phyloP scores from a whole-genome alignment of 2,329 filamentous ascomycete species.

The Claviceps arundinis region DNA sequence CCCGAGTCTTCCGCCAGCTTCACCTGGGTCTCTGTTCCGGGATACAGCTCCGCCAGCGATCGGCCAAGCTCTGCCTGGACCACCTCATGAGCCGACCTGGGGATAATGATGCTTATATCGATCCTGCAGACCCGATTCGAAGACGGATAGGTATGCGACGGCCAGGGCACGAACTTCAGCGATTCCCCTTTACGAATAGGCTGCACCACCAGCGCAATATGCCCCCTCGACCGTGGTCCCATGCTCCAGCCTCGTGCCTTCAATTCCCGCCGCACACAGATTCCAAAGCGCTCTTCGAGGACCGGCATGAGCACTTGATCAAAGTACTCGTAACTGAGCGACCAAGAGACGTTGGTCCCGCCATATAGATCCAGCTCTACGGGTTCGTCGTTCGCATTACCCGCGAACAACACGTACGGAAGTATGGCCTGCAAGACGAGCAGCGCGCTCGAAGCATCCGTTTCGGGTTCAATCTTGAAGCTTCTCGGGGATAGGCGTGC shows the following conservation, averaged over 20 bases:
- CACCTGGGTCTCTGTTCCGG: slow-evolving; percentile 30
- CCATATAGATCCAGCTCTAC: slow-evolving; percentile 39
- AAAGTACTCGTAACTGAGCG: slow-evolving; percentile 47
- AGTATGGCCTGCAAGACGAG: slow-evolving; percentile 48
- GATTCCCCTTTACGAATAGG: slow-evolving; percentile 21
- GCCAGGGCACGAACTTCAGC: slow-evolving; percentile 22
- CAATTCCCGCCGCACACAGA: slow-evolving; percentile 32
- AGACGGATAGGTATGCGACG: slow-evolving; percentile 10
- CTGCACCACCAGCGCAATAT: slow-evolving; percentile 28
- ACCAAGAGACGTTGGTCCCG: slow-evolving; percentile 46
- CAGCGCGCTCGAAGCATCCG: slow-evolving; percentile 38
- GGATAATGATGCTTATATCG: slow-evolving; percentile 38
- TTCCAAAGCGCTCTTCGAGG: slow-evolving; percentile 35
- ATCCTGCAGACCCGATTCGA: slow-evolving; percentile 29
- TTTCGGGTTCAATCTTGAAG: slow-evolving; percentile 36
- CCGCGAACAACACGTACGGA: slow-evolving; percentile 43
- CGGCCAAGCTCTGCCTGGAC: slow-evolving; percentile 27
- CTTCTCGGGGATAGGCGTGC: slow-evolving; percentile 26
- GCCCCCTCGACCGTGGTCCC: slow-evolving; percentile 28
- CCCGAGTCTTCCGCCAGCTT: slow-evolving; percentile 36
- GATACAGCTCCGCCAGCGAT: slow-evolving; percentile 28
- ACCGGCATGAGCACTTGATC: slow-evolving; percentile 46
- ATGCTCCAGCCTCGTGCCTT: slow-evolving; percentile 37
- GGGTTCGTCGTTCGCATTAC: slow-evolving; percentile 27
- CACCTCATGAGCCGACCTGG: slow-evolving; percentile 25